Evolutionary conservation across 805 yeast genomes (phyloP), one percentile per base, ranked within the genome.

Genomic region (Pichia kluyveri): DNA sequence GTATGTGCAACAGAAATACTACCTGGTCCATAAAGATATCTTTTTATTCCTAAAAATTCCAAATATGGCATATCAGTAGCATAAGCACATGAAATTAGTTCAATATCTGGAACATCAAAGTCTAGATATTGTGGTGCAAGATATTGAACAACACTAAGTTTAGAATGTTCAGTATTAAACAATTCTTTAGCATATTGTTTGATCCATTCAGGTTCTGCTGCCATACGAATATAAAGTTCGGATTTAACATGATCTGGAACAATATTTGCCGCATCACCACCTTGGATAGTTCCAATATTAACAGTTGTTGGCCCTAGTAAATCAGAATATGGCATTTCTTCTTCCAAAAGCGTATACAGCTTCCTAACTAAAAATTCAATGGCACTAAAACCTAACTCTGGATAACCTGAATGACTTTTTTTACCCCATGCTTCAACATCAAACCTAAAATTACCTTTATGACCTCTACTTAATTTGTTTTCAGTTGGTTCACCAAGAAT

Each of bases 401-500:
- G 89, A 60, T 81, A 80, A 1, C 86, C 86, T 3, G 82, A 75
- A 57, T 82, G 87, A 4, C 79, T 66, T 1, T 84, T 72, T 48
- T 69, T 69, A 4, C 86, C 87, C 26, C 59, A 55, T 15, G 71
- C 76, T 19, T 59, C 48, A 30, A 78, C 52, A 8, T 65, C 58
- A 41, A 73, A 70, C 44, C 65, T 55, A 41, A 68, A 73, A 38
- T 69, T 65, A 10, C 86, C 86, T 60, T 82, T 82, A 59, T 82
- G 89, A 10, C 87, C 88, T 5, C 73, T 75, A 15, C 83, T 85
- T 17, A 82, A 66, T 54, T 76, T 79, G 58, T 74, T 67, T 53
- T 80, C 86, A 0, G 89, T 82, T 10, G 89, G 89, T 60, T 82
- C 89, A 15, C 87, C 87, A 63, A 82, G 82, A 31, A 82, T 70